These are phyloP conservation scores for Globisporangium splendens DNA, from an alignment of 352 stramenopile species.

Conservation along the genomic window DNA sequence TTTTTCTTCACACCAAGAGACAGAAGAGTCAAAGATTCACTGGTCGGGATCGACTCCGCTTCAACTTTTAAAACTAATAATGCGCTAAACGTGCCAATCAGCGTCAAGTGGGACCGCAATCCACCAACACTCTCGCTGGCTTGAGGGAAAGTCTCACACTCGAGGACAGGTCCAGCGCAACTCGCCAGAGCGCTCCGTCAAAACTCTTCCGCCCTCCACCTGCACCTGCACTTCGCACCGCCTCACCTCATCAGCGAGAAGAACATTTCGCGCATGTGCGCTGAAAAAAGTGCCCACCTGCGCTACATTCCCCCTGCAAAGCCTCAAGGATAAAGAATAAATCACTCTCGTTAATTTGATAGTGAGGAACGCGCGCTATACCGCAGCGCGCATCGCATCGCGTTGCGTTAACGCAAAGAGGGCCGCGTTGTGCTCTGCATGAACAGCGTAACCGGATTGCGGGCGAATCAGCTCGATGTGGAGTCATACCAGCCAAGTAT, in stretches of 20 bases:
- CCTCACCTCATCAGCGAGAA: background rate
- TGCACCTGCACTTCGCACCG: background rate
- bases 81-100: background rate
- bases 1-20: background rate
- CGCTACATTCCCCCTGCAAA: background rate
- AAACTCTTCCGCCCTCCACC: background rate
- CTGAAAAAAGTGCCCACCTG: background rate
- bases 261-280: background rate
- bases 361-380: background rate
- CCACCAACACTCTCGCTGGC: conserved; percentile 1
- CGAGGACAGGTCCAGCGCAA: too few species aligned
- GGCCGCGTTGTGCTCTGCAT: too few species aligned
- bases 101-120: background rate
- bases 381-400: background rate
- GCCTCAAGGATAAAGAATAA: background rate
- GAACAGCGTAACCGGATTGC: too few species aligned
- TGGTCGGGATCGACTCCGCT: background rate
- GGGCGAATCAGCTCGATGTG: too few species aligned
- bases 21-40: background rate
- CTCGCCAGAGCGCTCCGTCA: background rate
- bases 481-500: too few species aligned
- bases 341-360: background rate
- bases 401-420: background rate
- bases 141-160: too few species aligned
- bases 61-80: background rate